Evolutionary conservation across 768 basidiomycete genomes (phyloP).

Genomic region (Boletus subcaerulescens): DNA sequence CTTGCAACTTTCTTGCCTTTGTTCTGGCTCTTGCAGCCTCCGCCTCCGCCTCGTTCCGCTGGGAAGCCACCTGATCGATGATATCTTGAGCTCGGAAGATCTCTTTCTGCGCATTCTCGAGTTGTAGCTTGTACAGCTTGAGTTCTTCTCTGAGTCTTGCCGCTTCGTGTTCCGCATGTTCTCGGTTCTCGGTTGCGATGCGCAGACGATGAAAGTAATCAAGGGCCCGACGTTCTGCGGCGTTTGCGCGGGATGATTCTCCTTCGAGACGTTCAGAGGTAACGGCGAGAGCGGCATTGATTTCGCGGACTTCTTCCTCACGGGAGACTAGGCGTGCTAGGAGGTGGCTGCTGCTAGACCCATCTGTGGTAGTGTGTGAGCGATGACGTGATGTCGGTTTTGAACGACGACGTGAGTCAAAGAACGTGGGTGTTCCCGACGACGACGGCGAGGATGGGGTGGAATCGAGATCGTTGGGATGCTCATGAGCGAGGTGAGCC

Average conservation of each 20-base stretch:
- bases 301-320: constrained; percentile 32
- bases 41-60: constrained; percentile 45
- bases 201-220: constrained; percentile 44
- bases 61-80: constrained; percentile 40
- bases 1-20: constrained; percentile 42
- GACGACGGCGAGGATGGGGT: constrained; percentile 27
- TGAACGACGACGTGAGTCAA: constrained; percentile 19
- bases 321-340: constrained; percentile 28
- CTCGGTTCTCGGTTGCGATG: constrained; percentile 38
- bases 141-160: constrained; percentile 41
- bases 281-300: constrained; percentile 27
- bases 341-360: constrained; percentile 29
- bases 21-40: constrained; percentile 43
- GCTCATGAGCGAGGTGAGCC: constrained; percentile 25
- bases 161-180: constrained; percentile 38
- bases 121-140: constrained; percentile 43
- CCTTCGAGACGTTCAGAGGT: constrained; percentile 35
- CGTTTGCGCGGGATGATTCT: constrained; percentile 41
- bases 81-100: constrained; percentile 42
- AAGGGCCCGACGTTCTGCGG: constrained; percentile 46
- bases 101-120: constrained; percentile 44
- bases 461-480: constrained; percentile 32
- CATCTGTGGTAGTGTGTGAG: constrained; percentile 26
- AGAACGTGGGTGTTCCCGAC: constrained; percentile 11
- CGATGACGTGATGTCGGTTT: constrained; percentile 28